These are phyloP conservation scores for Orbilia brochopaga DNA, from an alignment of 2,329 filamentous ascomycete species.

Conservation along the genomic window DNA sequence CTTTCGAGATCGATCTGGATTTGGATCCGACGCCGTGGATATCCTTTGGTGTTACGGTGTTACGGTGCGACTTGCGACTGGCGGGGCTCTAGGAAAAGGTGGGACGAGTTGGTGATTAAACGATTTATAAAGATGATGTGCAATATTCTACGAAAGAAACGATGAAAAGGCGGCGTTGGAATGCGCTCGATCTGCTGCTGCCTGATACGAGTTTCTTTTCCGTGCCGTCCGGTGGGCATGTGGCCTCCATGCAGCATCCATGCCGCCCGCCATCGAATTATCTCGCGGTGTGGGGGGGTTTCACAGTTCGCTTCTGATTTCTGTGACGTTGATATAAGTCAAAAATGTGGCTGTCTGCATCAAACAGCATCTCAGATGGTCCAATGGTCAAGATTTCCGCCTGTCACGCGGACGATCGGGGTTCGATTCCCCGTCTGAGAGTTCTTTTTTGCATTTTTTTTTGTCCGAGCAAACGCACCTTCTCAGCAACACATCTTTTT, in stretches of 20 bases:
- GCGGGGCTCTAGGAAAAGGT: no score
- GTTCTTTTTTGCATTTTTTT: constrained; percentile 14
- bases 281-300: background rate
- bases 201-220: background rate
- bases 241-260: background rate
- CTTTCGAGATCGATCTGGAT: background rate
- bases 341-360: background rate
- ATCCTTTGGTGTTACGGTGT: no score
- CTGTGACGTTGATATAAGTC: background rate
- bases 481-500: background rate
- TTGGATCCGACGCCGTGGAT: no score
- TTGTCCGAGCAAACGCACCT: background rate
- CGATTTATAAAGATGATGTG: no score
- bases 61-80: no score
- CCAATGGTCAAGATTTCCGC: constrained; percentile 46
- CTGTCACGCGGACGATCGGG: constrained; percentile 45
- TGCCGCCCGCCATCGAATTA: background rate
- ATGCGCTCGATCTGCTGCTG: background rate
- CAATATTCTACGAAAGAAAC: no score
- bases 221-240: background rate
- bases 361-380: constrained; percentile 34
- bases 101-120: no score
- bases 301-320: background rate
- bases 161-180: no score
- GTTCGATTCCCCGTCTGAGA: constrained; percentile 49